Percentiles rank a stretch among this genome's conserved stretches.
Conservation (phyloP, 306 rosid species). For the Malus orientalis region DNA sequence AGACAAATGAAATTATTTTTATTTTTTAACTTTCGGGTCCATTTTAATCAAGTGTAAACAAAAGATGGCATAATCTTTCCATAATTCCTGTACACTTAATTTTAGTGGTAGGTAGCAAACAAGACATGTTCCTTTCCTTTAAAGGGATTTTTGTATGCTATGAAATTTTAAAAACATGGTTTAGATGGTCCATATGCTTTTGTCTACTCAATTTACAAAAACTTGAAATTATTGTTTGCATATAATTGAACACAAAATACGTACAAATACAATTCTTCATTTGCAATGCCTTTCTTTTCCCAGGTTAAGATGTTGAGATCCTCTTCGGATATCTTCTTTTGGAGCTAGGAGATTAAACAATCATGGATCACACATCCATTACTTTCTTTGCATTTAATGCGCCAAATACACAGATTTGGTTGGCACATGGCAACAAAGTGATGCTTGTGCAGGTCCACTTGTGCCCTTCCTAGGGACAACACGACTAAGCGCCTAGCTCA, state of each 20-base stretch:
- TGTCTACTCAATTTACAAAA: too few relatives aligned
- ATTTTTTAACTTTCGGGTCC: neutral
- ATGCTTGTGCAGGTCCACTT: too few relatives aligned
- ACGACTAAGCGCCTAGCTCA: fast-evolving
- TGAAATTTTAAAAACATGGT: neutral
- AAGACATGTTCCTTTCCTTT: neutral
- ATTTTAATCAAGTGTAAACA: neutral
- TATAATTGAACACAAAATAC: neutral
- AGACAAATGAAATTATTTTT: neutral
- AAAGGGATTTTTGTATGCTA: neutral
- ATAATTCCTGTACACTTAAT: too few relatives aligned
- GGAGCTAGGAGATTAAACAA: too few relatives aligned
- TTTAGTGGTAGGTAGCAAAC: neutral
- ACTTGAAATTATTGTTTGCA: neutral
- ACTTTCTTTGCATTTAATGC: too few relatives aligned
- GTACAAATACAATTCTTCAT: neutral
- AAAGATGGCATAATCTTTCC: neutral
- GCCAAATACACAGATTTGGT: too few relatives aligned
- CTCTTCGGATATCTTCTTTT: too few relatives aligned
- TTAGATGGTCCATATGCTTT: too few relatives aligned
- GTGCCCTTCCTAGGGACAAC: too few relatives aligned
- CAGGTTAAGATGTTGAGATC: too few relatives aligned
- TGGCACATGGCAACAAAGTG: too few relatives aligned
- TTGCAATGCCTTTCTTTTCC: neutral
- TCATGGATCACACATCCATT: too few relatives aligned